phyloP scores from a whole-genome alignment of 805 yeast genomes.

The Maudiozyma bulderi region DNA sequence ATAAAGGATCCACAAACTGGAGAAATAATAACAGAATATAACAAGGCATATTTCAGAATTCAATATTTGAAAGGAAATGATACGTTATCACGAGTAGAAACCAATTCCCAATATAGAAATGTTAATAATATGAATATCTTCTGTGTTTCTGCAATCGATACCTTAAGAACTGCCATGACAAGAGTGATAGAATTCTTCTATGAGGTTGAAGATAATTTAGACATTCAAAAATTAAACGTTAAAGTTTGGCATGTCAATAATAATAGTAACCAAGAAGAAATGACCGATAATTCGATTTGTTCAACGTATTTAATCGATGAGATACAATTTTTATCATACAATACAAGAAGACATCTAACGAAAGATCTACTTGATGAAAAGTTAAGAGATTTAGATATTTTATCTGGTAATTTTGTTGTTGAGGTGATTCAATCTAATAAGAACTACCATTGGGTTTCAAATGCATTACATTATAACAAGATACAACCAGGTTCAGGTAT shows the following conservation, averaged over 20 bases:
- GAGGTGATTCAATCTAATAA: constrained; percentile 24
- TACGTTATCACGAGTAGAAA: constrained; percentile 2
- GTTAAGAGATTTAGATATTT: constrained; percentile 17
- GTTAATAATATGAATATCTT: constrained; percentile 20
- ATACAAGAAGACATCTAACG: constrained; percentile 16
- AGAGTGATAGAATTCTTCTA: constrained; percentile 15
- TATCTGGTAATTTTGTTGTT: constrained; percentile 26
- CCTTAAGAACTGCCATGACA: constrained; percentile 21
- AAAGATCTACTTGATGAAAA: constrained; percentile 9
- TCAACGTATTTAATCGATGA: constrained; percentile 21
- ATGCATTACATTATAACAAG: constrained; percentile 24
- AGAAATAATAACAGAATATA: constrained; percentile 28
- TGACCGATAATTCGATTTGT: background rate
- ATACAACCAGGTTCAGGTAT: constrained; percentile 37
- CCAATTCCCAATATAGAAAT: constrained; percentile 1
- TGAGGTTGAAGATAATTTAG: constrained; percentile 14
- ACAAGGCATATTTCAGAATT: constrained; percentile 30
- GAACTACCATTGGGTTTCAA: constrained; percentile 32
- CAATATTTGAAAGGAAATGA: constrained; percentile 25
- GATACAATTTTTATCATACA: constrained; percentile 20
- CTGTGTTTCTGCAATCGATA: constrained; percentile 29
- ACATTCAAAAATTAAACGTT: constrained; percentile 8
- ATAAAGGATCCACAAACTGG: constrained; percentile 21
- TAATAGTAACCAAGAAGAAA: constrained; percentile 3
- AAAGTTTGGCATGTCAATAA: constrained; percentile 19